Conservation (phyloP, 495 filamentous ascomycete species). For the Trichoderma asperelloides region DNA sequence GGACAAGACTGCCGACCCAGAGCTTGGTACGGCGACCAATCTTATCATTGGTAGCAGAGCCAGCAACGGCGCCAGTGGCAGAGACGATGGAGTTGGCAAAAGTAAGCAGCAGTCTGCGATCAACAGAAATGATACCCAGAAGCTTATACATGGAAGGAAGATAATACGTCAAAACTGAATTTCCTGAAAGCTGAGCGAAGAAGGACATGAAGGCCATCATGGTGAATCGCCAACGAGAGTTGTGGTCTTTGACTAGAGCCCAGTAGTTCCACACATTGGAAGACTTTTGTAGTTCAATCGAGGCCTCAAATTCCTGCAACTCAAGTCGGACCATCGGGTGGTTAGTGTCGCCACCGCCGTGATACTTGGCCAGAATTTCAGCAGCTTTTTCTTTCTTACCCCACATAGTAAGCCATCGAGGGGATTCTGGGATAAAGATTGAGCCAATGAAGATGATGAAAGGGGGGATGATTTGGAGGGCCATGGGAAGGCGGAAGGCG, state of each 20-base stretch:
- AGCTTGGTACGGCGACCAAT: constrained; percentile 38
- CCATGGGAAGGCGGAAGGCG: constrained; percentile 46
- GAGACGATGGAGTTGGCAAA: constrained; percentile 36
- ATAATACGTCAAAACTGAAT: constrained; percentile 40
- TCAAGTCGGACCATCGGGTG: constrained; percentile 27
- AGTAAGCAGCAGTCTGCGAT: constrained; percentile 40
- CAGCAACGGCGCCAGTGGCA: constrained; percentile 24
- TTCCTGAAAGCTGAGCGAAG: constrained; percentile 52
- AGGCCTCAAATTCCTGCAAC: constrained; percentile 40
- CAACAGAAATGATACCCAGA: background rate
- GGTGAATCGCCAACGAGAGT: constrained; percentile 35
- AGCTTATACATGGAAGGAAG: constrained; percentile 38
- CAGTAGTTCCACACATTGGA: constrained; percentile 46
- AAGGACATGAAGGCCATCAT: constrained; percentile 42
- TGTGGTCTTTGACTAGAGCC: constrained; percentile 52
- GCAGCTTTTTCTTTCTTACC: constrained; percentile 25
- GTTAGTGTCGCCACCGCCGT: constrained; percentile 30
- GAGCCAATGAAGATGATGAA: constrained; percentile 42
- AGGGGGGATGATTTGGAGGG: constrained; percentile 46
- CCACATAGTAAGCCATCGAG: constrained; percentile 38
- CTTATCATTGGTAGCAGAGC: background rate
- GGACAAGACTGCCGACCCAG: constrained; percentile 43
- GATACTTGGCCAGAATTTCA: constrained; percentile 37
- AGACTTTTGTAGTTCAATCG: constrained; percentile 45
- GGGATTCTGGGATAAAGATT: constrained; percentile 48